These are phyloP conservation scores for Calonectria hawksworthii DNA, from an alignment of 2,329 filamentous ascomycete genomes.

Conservation along the genomic window DNA sequence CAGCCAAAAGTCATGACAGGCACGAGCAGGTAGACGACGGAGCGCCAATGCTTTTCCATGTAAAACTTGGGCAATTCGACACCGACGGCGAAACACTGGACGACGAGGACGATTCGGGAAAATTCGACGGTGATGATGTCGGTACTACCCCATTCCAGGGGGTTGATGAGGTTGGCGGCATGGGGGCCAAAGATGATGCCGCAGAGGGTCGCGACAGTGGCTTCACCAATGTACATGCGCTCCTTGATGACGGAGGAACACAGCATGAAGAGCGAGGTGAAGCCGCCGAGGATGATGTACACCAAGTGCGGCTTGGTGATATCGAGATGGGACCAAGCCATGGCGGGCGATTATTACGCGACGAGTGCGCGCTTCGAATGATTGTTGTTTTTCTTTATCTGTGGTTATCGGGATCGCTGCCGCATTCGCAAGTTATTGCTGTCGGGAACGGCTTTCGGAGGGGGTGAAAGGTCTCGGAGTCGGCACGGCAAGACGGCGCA, in stretches of 20 bases:
- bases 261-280: slow-evolving; percentile 98
- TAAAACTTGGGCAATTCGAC: slow-evolving; percentile 93
- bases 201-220: slow-evolving; percentile 90
- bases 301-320: slow-evolving; percentile 97
- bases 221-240: slow-evolving; percentile 97
- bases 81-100: slow-evolving; percentile 92
- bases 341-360: slow-evolving; percentile 50
- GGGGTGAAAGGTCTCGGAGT: slow-evolving; percentile 11
- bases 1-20: slow-evolving; percentile 99
- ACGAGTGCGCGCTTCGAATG: background rate
- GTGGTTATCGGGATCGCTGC: slow-evolving; percentile 5
- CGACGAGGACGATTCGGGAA: slow-evolving; percentile 88
- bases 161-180: slow-evolving; percentile 85
- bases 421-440: background rate
- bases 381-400: background rate
- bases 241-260: slow-evolving; percentile 99
- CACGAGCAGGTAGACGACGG: slow-evolving; percentile 87
- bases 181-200: slow-evolving; percentile 92
- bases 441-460: background rate
- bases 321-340: slow-evolving; percentile 85
- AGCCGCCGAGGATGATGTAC: slow-evolving; percentile 97
- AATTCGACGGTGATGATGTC: slow-evolving; percentile 92
- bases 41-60: slow-evolving; percentile 98
- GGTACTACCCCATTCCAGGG: slow-evolving; percentile 81
- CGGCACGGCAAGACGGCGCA: slow-evolving; percentile 11